Base-by-base conservation (phyloP, 1,284 basidiomycete species). In the Fomes fomentarius region DNA sequence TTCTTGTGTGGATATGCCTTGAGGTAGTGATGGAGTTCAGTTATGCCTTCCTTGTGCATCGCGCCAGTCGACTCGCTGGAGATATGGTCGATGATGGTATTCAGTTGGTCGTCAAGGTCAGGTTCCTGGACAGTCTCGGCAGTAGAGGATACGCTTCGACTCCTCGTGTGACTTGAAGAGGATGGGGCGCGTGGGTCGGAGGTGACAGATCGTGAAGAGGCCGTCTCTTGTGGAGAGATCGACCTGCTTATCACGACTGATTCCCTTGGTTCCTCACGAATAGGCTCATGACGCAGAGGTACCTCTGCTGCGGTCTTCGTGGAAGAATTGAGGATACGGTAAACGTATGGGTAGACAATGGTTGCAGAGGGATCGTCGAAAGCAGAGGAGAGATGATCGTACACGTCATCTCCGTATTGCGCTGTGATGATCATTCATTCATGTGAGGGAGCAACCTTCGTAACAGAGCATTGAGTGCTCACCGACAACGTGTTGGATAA, bases 401-500 rank as follows among this genome's bases (percentile, higher is more conserved):
- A 93, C 0, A 91, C 85, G 52, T 91, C 87, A 59, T 91, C 86
- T 19, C 85, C 84, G 69, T 90, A 88, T 73, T 93, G 82, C 63
- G 86, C 84, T 96, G 67, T 19, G 30, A 17, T 39, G 37, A 14
- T 2, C 21, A 54, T 54, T n/a, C n/a, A n/a, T n/a, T n/a, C n/a
- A 42, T 26, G 10, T 6, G 17, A n/a, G 45, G 10, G 37, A 7
- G 9, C 6, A 22, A 26, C 15, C 41, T 6, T 26, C 8, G 7
- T 30, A 8, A 26, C 25, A 43, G 14, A n/a, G 2, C 22, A 17
- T 15, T 37, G 14, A 43, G 19, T 15, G 83, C 93, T 76, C 63
- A 94, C 93, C 89, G 62, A 97, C 92, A 53, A 97, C 84, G 69
- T 96, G 94, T 73, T 98, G 95, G 34, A 98, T 91, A 62, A 98